Percentiles rank a stretch among this genome's conserved stretches.
phyloP scores from a whole-genome alignment of 1,139 yeast species.

The Hyphopichia khmerensis region DNA sequence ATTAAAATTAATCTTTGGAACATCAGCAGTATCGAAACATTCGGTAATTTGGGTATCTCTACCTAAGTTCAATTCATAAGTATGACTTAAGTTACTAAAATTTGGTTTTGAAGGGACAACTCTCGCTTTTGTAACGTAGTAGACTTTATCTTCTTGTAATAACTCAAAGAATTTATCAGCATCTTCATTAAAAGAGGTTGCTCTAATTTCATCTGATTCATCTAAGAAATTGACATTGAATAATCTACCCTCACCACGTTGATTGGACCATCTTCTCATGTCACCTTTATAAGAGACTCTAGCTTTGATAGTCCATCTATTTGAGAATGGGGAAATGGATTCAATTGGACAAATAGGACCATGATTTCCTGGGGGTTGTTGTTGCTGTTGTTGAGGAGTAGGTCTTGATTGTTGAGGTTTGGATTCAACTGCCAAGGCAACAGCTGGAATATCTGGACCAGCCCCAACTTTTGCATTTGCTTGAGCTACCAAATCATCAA shows the following conservation, averaged over 20 bases:
- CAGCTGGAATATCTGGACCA: conserved; percentile 6
- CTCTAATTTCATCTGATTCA: conserved; percentile 94
- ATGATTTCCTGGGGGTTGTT: conserved; percentile 16
- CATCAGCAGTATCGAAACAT: conserved; percentile 60
- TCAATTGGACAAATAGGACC: conserved; percentile 69
- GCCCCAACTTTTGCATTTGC: conserved; percentile 8
- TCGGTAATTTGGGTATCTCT: conserved; percentile 76
- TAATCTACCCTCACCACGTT: conserved; percentile 84
- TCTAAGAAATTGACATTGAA: conserved; percentile 87
- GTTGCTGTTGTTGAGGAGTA: conserved; percentile 5
- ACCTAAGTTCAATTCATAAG: conserved; percentile 83
- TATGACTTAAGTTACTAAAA: conserved; percentile 81
- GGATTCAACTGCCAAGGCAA: conserved; percentile 1
- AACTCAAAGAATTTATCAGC: conserved; percentile 76
- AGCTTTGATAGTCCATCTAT: conserved; percentile 89
- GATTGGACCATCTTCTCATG: conserved; percentile 83
- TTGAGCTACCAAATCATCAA: conserved; percentile 33
- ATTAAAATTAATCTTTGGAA: conserved; percentile 78
- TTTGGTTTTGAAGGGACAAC: conserved; percentile 83
- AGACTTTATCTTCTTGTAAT: conserved; percentile 87
- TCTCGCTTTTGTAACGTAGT: conserved; percentile 78
- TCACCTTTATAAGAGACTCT: conserved; percentile 88
- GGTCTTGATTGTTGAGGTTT: conserved; percentile 4
- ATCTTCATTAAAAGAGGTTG: conserved; percentile 88
- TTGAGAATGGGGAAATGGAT: conserved; percentile 86